Conservation (phyloP, 164 flowering plant genomes). For the Echeveria elegans region DNA sequence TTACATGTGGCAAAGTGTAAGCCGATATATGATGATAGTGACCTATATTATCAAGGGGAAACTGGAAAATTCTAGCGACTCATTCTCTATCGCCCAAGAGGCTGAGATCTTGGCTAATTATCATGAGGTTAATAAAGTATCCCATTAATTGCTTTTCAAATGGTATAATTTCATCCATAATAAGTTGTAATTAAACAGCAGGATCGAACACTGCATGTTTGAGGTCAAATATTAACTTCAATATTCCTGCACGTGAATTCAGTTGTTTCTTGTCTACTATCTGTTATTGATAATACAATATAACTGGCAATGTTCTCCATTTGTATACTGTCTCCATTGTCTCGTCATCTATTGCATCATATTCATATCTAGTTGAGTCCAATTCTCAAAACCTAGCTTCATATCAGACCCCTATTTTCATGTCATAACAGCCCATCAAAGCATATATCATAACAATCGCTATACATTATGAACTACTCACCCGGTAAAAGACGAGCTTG, state of each 20-base stretch:
- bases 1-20: no score
- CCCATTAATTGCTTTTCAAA: neutral
- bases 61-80: neutral
- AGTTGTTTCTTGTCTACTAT: neutral
- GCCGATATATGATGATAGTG: no score
- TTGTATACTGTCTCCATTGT: neutral
- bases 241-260: neutral
- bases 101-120: neutral
- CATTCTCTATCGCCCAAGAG: neutral
- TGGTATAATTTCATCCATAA: neutral
- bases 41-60: neutral
- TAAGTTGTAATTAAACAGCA: neutral
- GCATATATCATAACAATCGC: neutral
- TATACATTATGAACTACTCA: conserved; percentile 19
- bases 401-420: neutral
- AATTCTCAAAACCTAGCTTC: neutral
- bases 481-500: conserved; percentile 51
- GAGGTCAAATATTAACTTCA: neutral
- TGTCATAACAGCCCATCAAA: neutral
- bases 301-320: neutral
- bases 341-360: neutral
- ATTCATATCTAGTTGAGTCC: neutral
- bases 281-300: neutral
- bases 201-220: neutral
- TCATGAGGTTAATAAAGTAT: neutral